Conservation (phyloP, 2,329 filamentous ascomycete species). For the Aspergillus clavatus region DNA sequence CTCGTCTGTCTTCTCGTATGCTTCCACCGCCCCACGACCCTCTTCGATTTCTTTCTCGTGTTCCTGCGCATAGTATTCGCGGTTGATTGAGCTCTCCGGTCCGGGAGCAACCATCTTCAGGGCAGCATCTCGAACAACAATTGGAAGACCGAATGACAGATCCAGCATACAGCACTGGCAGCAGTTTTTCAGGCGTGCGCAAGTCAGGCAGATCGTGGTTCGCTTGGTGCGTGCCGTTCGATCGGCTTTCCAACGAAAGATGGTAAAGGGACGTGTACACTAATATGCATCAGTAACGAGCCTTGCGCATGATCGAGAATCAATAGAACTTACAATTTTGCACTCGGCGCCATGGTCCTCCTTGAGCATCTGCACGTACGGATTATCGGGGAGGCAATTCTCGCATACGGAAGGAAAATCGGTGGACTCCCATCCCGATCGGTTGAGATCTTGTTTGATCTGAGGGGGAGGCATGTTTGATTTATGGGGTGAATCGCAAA, state of each 20-base stretch:
- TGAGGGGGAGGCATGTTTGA: slow-evolving; percentile 67
- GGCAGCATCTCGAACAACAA: slow-evolving; percentile 90
- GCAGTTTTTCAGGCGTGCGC: slow-evolving; percentile 95
- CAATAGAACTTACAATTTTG: slow-evolving; percentile 50
- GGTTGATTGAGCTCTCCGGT: slow-evolving; percentile 85
- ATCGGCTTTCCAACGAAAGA: slow-evolving; percentile 92
- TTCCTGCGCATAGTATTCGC: slow-evolving; percentile 96
- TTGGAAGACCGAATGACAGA: slow-evolving; percentile 89
- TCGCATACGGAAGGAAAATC: slow-evolving; percentile 59
- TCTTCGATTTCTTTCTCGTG: slow-evolving; percentile 95
- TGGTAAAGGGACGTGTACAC: slow-evolving; percentile 91
- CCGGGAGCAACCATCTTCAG: slow-evolving; percentile 97
- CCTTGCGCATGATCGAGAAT: too few species aligned
- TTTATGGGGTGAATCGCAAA: background rate
- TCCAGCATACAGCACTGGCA: slow-evolving; percentile 99
- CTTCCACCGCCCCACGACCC: slow-evolving; percentile 76
- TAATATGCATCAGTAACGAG: slow-evolving; percentile 13
- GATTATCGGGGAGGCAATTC: slow-evolving; percentile 90
- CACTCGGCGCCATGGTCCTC: slow-evolving; percentile 89
- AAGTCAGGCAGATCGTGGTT: slow-evolving; percentile 94
- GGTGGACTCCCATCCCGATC: slow-evolving; percentile 86
- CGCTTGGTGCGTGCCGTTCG: slow-evolving; percentile 87
- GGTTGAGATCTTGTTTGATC: slow-evolving; percentile 93
- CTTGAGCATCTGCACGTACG: slow-evolving; percentile 98
- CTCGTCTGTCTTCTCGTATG: slow-evolving; percentile 95